Conservation (phyloP, 768 basidiomycete genomes). For the Omphalotus guepiniiformis region DNA sequence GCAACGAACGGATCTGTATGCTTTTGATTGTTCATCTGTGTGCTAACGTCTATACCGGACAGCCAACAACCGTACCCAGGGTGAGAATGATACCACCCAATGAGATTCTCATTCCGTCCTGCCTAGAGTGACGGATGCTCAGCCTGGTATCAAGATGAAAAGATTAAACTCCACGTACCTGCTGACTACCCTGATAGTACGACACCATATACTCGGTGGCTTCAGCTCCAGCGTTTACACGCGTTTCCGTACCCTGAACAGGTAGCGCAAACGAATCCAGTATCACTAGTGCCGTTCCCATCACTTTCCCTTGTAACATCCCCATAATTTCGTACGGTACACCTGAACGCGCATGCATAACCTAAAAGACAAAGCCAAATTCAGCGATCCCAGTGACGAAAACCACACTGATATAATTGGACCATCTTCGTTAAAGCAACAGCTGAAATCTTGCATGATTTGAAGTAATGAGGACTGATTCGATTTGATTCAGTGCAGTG, state of each 20-base stretch:
- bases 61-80: conserved; percentile 99
- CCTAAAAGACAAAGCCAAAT: conserved; percentile 46
- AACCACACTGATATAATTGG: conserved; percentile 9
- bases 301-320: conserved; percentile 95
- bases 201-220: conserved; percentile 99
- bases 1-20: conserved; percentile 97
- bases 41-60: conserved; percentile 97
- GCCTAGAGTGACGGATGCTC: conserved; percentile 51
- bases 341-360: conserved; percentile 96
- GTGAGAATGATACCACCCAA: conserved; percentile 99
- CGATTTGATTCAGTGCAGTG: conserved; percentile 6
- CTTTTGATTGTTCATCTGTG: conserved; percentile 92
- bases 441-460: conserved; percentile 91
- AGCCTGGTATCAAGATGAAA: conserved; percentile 3
- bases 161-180: conserved; percentile 41
- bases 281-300: conserved; percentile 73
- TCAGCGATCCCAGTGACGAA: not conserved
- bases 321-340: conserved; percentile 99
- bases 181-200: conserved; percentile 77
- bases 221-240: conserved; percentile 93
- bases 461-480: conserved; percentile 68
- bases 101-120: conserved; percentile 78
- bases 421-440: conserved; percentile 96
- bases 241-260: conserved; percentile 96
- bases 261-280: conserved; percentile 98